Conservation (phyloP, 257 asterid genomes). For the Cordia subcordata region DNA sequence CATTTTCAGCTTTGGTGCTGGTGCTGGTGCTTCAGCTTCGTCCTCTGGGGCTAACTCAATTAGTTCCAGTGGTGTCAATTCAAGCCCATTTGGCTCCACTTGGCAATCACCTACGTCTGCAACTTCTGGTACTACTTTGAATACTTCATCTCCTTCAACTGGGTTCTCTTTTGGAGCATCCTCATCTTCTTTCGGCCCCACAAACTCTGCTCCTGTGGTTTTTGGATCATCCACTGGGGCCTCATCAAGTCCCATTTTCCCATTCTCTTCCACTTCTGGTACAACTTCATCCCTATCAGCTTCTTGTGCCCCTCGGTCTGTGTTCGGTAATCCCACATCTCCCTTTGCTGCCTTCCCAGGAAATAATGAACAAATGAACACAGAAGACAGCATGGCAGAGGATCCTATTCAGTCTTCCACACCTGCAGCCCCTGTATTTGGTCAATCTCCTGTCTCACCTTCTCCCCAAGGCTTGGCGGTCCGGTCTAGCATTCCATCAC, state of each 20-base stretch:
- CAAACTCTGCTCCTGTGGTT: conserved; percentile 23
- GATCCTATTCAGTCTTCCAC: conserved; percentile 63
- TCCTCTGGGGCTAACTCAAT: conserved; percentile 32
- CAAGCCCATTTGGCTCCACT: conserved; percentile 39
- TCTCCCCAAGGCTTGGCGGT: conserved; percentile 44
- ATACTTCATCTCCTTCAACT: conserved; percentile 35
- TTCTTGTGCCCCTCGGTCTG: conserved; percentile 12
- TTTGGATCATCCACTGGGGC: conserved; percentile 36
- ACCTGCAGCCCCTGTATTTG: conserved; percentile 32
- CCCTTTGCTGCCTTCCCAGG: conserved; percentile 29
- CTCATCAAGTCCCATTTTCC: conserved; percentile 30
- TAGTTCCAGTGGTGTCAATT: conserved; percentile 29
- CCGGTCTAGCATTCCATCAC: conserved; percentile 40
- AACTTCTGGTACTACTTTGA: conserved; percentile 30
- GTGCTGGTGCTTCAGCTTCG: conserved; percentile 38
- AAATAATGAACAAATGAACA: conserved; percentile 59
- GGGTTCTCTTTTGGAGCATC: conserved; percentile 51
- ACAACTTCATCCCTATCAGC: conserved; percentile 27
- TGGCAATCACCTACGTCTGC: conserved; percentile 36
- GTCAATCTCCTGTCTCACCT: conserved; percentile 42
- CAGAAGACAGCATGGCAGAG: conserved; percentile 93
- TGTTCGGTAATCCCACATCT: conserved; percentile 23
- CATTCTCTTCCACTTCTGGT: conserved; percentile 34
- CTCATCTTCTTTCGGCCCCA: conserved; percentile 32
- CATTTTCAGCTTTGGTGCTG: conserved; percentile 28